phyloP scores from a whole-genome alignment of 306 rosid species.

The Sophora flavescens region DNA sequence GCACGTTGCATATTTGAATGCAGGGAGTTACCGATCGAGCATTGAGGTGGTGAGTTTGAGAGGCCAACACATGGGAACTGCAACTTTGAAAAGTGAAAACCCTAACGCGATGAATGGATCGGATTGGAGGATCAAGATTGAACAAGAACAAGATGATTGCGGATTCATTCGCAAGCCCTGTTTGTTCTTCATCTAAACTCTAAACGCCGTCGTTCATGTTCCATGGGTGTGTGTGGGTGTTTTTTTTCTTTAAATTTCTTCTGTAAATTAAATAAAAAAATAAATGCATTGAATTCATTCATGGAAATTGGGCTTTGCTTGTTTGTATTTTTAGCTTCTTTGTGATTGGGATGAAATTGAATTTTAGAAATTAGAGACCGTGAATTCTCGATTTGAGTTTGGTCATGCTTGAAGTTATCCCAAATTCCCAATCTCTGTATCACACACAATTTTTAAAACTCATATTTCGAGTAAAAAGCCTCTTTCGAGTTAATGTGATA shows the following conservation, averaged over 20 bases:
- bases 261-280: not conserved
- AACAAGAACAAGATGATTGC: conserved; percentile 39
- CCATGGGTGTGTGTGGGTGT: not conserved
- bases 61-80: not conserved
- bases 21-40: not conserved
- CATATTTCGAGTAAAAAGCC: too few species aligned
- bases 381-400: too few species aligned
- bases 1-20: conserved; percentile 31
- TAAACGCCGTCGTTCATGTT: conserved; percentile 37
- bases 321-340: not conserved
- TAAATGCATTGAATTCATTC: not conserved
- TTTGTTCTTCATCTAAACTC: conserved; percentile 20
- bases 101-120: conserved; percentile 45
- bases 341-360: not conserved
- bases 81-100: conserved; percentile 45
- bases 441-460: too few species aligned
- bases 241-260: too few species aligned
- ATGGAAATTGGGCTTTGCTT: not conserved
- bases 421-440: too few species aligned
- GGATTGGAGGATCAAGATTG: conserved; percentile 40
- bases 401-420: too few species aligned
- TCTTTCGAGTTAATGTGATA: too few species aligned
- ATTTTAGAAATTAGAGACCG: too few species aligned
- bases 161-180: conserved; percentile 9
- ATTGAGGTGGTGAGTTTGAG: not conserved